phyloP scores from a whole-genome alignment of 164 flowering plant genomes.

The Stephania japonica region DNA sequence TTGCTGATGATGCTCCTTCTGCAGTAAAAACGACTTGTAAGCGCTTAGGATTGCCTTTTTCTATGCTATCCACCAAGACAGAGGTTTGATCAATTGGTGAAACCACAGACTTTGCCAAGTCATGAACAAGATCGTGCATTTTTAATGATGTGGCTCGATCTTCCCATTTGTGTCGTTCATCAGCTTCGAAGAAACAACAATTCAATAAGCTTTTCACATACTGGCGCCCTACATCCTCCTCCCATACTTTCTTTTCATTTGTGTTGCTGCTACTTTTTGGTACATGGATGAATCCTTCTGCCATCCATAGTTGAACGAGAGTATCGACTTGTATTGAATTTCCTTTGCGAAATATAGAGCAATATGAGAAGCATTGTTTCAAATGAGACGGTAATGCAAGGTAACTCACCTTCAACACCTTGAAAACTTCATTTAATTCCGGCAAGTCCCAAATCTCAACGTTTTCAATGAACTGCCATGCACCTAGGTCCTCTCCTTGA shows the following conservation, averaged over 20 bases:
- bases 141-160: not conserved
- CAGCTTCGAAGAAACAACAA: conserved; percentile 13
- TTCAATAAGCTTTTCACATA: conserved; percentile 4
- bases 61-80: not conserved
- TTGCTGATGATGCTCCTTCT: not conserved
- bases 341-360: not conserved
- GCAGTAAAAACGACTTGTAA: not conserved
- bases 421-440: not conserved
- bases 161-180: not conserved
- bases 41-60: not conserved
- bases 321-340: not conserved
- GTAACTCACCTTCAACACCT: conserved; percentile 2
- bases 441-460: not conserved
- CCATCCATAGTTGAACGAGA: not conserved
- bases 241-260: no score
- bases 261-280: not conserved
- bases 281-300: not conserved
- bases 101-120: conserved; percentile 6
- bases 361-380: conserved; percentile 2
- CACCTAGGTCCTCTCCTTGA: not conserved
- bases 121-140: conserved; percentile 19
- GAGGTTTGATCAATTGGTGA: not conserved
- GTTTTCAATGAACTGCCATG: not conserved
- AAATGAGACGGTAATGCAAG: not conserved
- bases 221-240: conserved; percentile 12